Conservation (phyloP, 2,329 filamentous ascomycete genomes). For the Juglanconis juglandina region DNA sequence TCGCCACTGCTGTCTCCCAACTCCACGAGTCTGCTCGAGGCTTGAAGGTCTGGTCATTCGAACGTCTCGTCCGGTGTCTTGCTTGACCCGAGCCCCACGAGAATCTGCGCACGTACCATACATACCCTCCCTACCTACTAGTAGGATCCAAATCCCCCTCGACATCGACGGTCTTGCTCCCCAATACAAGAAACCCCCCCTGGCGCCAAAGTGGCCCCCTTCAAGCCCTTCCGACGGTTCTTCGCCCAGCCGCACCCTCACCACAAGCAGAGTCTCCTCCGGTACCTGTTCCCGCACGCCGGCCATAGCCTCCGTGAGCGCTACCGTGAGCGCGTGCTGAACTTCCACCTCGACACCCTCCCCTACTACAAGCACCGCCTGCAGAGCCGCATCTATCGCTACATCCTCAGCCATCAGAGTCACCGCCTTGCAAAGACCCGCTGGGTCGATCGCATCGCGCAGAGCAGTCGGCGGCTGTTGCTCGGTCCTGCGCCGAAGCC, state of each 20-base stretch:
- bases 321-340: conserved; percentile 63
- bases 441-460: conserved; percentile 39
- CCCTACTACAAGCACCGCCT: conserved; percentile 66
- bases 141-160: not conserved
- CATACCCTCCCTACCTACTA: too few relatives aligned
- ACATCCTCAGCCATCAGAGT: conserved; percentile 63
- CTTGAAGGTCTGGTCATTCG: not conserved
- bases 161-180: not conserved
- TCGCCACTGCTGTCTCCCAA: not conserved
- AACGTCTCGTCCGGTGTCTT: not conserved
- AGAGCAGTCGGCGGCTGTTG: conserved; percentile 43
- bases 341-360: conserved; percentile 71
- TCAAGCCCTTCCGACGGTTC: conserved; percentile 35
- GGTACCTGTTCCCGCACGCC: conserved; percentile 66
- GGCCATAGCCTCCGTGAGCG: conserved; percentile 45
- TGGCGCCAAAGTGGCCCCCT: conserved; percentile 41
- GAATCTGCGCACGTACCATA: not conserved
- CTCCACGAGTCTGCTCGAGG: not conserved
- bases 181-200: not conserved
- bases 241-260: conserved; percentile 35
- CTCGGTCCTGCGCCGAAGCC: conserved; percentile 33
- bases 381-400: conserved; percentile 74
- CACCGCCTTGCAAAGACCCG: conserved; percentile 47
- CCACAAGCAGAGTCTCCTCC: conserved; percentile 50
- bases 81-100: not conserved